Base-by-base conservation (phyloP, 2,329 filamentous ascomycete species). In the Pseudocercospora pini-densiflorae region DNA sequence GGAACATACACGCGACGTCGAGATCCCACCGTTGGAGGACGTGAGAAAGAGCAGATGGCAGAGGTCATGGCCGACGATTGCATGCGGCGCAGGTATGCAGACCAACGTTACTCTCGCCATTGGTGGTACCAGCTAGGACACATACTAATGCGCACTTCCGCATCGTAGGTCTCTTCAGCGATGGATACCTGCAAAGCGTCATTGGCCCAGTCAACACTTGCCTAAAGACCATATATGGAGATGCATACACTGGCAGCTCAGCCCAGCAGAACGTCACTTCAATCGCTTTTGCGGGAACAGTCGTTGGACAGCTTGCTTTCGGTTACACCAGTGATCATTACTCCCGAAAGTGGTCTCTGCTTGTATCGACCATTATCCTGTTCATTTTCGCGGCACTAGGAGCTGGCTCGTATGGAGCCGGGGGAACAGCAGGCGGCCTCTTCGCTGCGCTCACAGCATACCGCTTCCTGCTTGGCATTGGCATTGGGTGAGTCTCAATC, bases 181-280 rank as follows among this genome's bases (percentile, higher is more conserved):
- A 97, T 78, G 94, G 94, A 16, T 97, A 97, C 78, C 87, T 97
- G 76, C 96, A 97, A 80, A 93, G 92, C 75, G 90, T 97, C 70
- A 97, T 72, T 19, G 93, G 94, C 5, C 92, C 91, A 2, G 93
- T 97, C 65, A 92, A 90, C 73, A 96, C 93, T 1, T 88, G 93
- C 65, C 86, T 97, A 6, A 79, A 77, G 21, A 80, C 77, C 0
- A 85, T 96, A 72, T 97, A 97, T 75, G 86, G 86, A 47, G 80
- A 84, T 0, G 79, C 86, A n/a, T 97, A 93, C 79, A 84, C 77
- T n/a, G 81, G 82, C 2, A 94, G 91, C 0, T 82, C 83, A 0
- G 90, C 92, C 1, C 87, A 89, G 70, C 87, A 87, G 73, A 93
- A 95, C 73, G 90, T 97, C 63, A 85, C 89, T 24, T 89, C 90